A percentile compares a stretch with the other conserved stretches of the same genome.
Conservation (phyloP, 352 stramenopile genomes). For the Pythium biforme region DNA sequence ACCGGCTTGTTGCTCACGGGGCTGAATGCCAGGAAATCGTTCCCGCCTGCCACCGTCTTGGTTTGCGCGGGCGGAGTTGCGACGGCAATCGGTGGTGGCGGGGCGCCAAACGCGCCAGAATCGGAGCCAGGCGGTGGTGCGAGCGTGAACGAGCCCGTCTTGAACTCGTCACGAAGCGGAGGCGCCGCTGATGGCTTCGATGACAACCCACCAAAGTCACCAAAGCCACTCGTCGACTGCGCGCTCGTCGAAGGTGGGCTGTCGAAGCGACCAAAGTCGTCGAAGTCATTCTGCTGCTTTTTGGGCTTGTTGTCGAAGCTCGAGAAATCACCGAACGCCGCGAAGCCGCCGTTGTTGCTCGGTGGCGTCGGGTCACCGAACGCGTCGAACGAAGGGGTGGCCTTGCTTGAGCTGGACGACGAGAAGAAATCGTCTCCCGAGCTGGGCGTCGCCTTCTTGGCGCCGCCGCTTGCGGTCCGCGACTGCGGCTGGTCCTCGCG, state of each 20-base stretch:
- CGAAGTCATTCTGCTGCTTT: constrained; percentile 34
- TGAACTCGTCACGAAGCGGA: constrained; percentile 42
- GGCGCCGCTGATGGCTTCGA: constrained; percentile 31
- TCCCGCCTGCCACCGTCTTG: constrained; percentile 25
- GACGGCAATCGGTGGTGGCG: constrained; percentile 10
- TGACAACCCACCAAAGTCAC: constrained; percentile 37
- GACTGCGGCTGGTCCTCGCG: constrained; percentile 39
- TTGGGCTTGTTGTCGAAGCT: constrained; percentile 53
- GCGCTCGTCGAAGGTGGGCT: constrained; percentile 19
- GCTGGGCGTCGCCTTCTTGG: constrained; percentile 35
- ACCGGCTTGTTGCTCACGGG: constrained; percentile 32
- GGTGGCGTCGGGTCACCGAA: constrained; percentile 16
- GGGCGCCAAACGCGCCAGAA: constrained; percentile 37
- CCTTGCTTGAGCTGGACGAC: constrained; percentile 31
- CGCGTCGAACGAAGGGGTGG: constrained; percentile 36
- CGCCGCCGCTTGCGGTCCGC: constrained; percentile 47
- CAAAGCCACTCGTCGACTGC: constrained; percentile 45
- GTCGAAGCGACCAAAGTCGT: constrained; percentile 40
- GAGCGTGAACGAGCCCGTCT: constrained; percentile 62
- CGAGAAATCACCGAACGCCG: constrained; percentile 75
- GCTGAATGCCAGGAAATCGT: constrained; percentile 73
- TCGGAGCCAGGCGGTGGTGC: constrained; percentile 50
- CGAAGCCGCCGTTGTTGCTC: constrained; percentile 43
- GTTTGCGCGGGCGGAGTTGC: constrained; percentile 13
- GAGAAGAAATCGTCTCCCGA: constrained; percentile 49